A percentile compares a stretch with the other conserved stretches of the same genome.
phyloP scores from a whole-genome alignment of 2,329 filamentous ascomycete genomes.

The Calonectria pseudoreteaudii region DNA sequence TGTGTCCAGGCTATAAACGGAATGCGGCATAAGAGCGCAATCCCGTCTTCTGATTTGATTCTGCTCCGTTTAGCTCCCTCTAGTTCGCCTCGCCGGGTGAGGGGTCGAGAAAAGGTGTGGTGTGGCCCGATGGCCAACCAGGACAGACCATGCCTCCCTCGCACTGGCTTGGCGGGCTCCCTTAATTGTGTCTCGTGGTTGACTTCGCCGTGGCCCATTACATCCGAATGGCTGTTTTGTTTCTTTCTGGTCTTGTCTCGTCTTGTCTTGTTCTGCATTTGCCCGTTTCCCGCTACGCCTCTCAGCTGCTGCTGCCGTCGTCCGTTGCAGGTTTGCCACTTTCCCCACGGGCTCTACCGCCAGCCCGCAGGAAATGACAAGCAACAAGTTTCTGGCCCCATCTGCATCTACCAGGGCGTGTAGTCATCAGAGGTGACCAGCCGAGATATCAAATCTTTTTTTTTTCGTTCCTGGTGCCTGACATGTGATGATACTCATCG shows the following conservation, averaged over 20 bases:
- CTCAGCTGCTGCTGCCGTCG: background rate
- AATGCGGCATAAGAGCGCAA: background rate
- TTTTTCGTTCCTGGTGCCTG: conserved; percentile 18
- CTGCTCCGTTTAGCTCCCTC: conserved; percentile 23
- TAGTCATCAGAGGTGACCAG: conserved; percentile 7
- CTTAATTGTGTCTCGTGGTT: background rate
- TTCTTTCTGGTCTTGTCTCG: background rate
- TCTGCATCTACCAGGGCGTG: conserved; percentile 14
- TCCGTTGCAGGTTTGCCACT: background rate
- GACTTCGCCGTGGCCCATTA: background rate
- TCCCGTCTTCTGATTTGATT: conserved; percentile 23
- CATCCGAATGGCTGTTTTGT: background rate
- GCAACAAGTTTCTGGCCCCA: background rate
- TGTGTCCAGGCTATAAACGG: background rate
- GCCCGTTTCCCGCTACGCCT: background rate
- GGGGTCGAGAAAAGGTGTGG: conserved; percentile 21
- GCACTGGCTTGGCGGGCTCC: conserved; percentile 4
- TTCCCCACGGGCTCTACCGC: background rate
- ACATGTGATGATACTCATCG: conserved; percentile 23
- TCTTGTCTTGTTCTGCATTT: background rate
- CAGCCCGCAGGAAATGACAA: background rate
- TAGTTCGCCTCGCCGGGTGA: conserved; percentile 23
- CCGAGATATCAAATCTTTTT: background rate
- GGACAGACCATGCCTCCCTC: background rate
- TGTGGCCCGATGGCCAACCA: conserved; percentile 5